Evolutionary conservation across 2,329 filamentous ascomycete species (phyloP).

Genomic region (Colletotrichum tanaceti): DNA sequence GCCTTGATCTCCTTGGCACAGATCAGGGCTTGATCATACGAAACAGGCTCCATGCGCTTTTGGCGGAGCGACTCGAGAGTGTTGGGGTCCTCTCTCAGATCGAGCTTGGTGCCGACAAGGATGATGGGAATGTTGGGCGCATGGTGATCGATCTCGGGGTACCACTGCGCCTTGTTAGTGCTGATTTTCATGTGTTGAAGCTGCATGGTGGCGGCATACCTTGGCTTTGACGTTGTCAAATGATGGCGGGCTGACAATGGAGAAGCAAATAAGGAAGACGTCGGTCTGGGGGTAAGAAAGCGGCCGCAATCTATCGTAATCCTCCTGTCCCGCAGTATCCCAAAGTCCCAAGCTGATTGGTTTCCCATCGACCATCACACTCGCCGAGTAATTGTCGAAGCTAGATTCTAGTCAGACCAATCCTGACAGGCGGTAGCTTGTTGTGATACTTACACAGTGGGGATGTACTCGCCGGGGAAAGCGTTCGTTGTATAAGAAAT

Average conservation of each 20-base stretch:
- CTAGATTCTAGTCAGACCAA: conserved; percentile 57
- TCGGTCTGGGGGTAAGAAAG: conserved; percentile 98
- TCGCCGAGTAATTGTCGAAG: conserved; percentile 99
- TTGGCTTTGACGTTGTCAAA: conserved; percentile 99
- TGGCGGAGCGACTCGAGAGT: conserved; percentile 85
- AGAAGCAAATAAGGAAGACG: conserved; percentile 98
- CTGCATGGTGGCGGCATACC: conserved; percentile 63
- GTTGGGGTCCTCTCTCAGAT: conserved; percentile 87
- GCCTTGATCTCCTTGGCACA: conserved; percentile 95
- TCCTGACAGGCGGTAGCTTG: neutral
- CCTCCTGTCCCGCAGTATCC: conserved; percentile 99
- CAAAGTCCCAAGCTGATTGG: conserved; percentile 96
- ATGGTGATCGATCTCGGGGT: conserved; percentile 96
- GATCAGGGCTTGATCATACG: conserved; percentile 89
- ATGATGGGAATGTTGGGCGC: conserved; percentile 96
- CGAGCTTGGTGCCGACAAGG: conserved; percentile 95
- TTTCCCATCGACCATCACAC: conserved; percentile 98
- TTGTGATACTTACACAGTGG: conserved; percentile 80
- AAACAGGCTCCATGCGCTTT: conserved; percentile 97
- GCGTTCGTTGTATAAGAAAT: conserved; percentile 99
- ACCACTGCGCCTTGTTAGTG: conserved; percentile 73
- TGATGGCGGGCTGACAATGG: conserved; percentile 95
- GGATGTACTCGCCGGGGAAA: conserved; percentile 99
- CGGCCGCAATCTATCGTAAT: conserved; percentile 94
- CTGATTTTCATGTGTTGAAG: conserved; percentile 10